Conservation (phyloP, 495 filamentous ascomycete species). For the Talaromyces stipitatus region DNA sequence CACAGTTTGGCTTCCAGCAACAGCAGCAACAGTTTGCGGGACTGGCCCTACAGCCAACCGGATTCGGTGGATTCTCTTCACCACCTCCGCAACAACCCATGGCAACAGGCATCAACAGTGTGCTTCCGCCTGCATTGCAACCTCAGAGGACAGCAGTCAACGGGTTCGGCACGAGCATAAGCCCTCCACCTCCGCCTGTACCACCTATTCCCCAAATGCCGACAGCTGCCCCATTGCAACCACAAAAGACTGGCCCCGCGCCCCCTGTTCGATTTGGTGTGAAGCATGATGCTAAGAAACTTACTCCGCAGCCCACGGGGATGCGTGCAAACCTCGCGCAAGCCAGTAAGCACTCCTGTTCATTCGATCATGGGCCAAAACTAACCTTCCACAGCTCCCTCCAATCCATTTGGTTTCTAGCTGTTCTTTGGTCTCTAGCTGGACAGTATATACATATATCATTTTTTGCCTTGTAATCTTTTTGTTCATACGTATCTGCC, state of each 20-base stretch:
- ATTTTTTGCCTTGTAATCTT: slow-evolving; percentile 1
- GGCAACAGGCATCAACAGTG: slow-evolving; percentile 33
- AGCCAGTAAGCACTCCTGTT: slow-evolving; percentile 75
- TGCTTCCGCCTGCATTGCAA: slow-evolving; percentile 32
- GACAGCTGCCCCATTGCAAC: slow-evolving; percentile 53
- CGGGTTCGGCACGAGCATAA: slow-evolving; percentile 41
- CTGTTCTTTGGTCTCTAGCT: background rate
- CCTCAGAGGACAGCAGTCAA: slow-evolving; percentile 51
- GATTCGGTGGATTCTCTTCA: slow-evolving; percentile 45
- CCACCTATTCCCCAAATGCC: slow-evolving; percentile 43
- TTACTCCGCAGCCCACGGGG: slow-evolving; percentile 85
- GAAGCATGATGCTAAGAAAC: slow-evolving; percentile 57
- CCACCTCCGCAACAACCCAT: slow-evolving; percentile 13
- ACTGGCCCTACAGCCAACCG: slow-evolving; percentile 57
- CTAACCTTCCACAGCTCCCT: slow-evolving; percentile 52
- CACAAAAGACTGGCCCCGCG: slow-evolving; percentile 91
- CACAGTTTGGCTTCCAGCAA: slow-evolving; percentile 45
- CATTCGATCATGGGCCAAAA: background rate
- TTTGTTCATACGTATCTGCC: background rate
- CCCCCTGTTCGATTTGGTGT: slow-evolving; percentile 88
- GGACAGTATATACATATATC: slow-evolving; percentile 2
- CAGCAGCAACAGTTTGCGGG: slow-evolving; percentile 53
- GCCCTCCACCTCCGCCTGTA: slow-evolving; percentile 24
- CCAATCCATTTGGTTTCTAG: slow-evolving; percentile 86
- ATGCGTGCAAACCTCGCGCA: slow-evolving; percentile 79